phyloP scores from a whole-genome alignment of 2,329 filamentous ascomycete species.

The Arthrobotrys sphaeroides region DNA sequence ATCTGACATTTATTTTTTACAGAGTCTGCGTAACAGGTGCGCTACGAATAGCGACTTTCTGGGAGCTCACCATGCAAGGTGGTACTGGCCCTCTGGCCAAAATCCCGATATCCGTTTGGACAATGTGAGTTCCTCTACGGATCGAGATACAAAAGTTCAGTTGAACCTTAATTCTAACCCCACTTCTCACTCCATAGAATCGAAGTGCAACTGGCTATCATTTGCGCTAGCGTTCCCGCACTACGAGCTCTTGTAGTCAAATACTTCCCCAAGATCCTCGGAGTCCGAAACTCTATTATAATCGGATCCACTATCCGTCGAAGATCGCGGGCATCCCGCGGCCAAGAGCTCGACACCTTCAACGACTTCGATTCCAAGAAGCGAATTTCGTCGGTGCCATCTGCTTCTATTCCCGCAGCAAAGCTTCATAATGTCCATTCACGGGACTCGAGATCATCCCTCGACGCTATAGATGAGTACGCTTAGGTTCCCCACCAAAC shows the following conservation, averaged over 20 bases:
- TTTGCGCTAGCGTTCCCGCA: constrained; percentile 33
- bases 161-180: background rate
- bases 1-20: background rate
- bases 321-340: constrained; percentile 14
- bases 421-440: constrained; percentile 17
- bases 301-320: constrained; percentile 29
- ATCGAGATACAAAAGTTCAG: background rate
- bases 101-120: constrained; percentile 44
- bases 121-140: constrained; percentile 3
- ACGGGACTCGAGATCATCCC: constrained; percentile 22
- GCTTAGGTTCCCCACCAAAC: no score
- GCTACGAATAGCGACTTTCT: constrained; percentile 35
- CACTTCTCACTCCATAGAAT: background rate
- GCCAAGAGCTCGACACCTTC: constrained; percentile 15
- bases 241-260: constrained; percentile 35
- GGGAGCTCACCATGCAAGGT: constrained; percentile 28
- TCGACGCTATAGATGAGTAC: constrained; percentile 36
- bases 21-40: constrained; percentile 39
- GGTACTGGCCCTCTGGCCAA: constrained; percentile 33
- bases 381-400: constrained; percentile 11
- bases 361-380: constrained; percentile 27
- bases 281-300: constrained; percentile 30
- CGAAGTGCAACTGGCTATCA: constrained; percentile 37
- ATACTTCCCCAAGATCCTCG: constrained; percentile 44
- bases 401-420: background rate